A percentile compares a stretch with the other conserved stretches of the same genome.
Conservation (phyloP, 2,329 filamentous ascomycete species). For the Xylariaceae sp. region DNA sequence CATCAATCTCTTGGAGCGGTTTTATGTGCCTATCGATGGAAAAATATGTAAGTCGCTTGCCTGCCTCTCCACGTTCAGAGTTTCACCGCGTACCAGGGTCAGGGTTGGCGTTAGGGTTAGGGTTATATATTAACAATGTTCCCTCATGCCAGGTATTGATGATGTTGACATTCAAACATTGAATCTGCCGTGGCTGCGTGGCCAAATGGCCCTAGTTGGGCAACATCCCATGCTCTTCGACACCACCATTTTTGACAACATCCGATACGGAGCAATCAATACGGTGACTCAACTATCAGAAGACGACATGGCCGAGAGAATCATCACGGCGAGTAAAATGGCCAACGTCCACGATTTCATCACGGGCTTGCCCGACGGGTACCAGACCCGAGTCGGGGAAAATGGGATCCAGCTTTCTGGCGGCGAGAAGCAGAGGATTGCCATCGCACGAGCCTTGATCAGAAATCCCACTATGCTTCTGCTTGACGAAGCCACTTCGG, state of each 20-base stretch:
- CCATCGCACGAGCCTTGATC: constrained; percentile 61
- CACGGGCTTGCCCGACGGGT: constrained; percentile 48
- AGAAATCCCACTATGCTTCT: constrained; percentile 52
- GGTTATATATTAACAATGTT: no score
- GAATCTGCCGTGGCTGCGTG: constrained; percentile 58
- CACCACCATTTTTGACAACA: constrained; percentile 57
- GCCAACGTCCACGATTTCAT: constrained; percentile 57
- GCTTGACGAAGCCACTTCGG: constrained; percentile 56
- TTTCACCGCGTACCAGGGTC: no score
- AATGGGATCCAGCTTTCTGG: constrained; percentile 60
- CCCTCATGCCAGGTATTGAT: no score
- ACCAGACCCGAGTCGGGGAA: constrained; percentile 59
- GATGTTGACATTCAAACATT: constrained; percentile 29
- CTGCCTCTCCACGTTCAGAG: no score
- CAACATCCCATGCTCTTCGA: constrained; percentile 66
- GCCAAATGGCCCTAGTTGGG: constrained; percentile 59
- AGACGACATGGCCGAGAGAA: no score
- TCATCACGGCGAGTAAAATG: constrained; percentile 34
- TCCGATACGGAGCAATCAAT: constrained; percentile 26
- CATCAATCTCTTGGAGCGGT: constrained; percentile 63
- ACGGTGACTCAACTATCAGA: no score
- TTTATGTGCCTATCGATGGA: constrained; percentile 55
- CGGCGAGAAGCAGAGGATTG: constrained; percentile 61
- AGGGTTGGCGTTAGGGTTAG: no score
- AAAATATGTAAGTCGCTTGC: constrained; percentile 26